Evolutionary conservation across 2,329 filamentous ascomycete genomes (phyloP).

Genomic region (Fusarium burgessii): DNA sequence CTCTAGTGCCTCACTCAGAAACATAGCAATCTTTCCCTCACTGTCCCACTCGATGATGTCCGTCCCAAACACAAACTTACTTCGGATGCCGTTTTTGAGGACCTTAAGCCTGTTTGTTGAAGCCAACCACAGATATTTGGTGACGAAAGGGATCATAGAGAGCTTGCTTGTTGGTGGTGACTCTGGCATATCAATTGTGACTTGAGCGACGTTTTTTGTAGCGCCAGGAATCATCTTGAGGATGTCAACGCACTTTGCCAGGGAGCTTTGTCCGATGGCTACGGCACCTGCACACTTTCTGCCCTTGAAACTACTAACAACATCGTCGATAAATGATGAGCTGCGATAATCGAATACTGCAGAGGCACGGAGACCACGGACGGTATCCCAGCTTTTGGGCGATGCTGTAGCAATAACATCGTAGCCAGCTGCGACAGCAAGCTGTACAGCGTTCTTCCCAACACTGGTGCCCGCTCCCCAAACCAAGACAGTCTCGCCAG

Average conservation of each 20-base stretch:
- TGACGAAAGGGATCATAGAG: slow-evolving; percentile 9
- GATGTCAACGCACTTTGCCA: slow-evolving; percentile 6
- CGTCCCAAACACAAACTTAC: slow-evolving; percentile 15
- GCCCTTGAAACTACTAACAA: not conserved
- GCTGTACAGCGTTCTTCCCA: not conserved
- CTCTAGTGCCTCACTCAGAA: not conserved
- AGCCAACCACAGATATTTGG: slow-evolving; percentile 9
- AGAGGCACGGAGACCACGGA: not conserved
- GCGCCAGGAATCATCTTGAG: not conserved
- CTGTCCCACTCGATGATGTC: slow-evolving; percentile 9
- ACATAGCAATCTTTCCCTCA: not conserved
- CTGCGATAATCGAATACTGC: slow-evolving; percentile 1
- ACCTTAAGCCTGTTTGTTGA: not conserved
- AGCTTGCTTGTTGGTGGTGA: not conserved
- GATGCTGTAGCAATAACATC: slow-evolving; percentile 1
- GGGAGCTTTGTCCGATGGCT: not conserved
- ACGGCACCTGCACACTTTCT: slow-evolving; percentile 2
- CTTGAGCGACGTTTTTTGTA: not conserved
- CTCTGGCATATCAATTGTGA: not conserved
- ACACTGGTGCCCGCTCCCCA: slow-evolving; percentile 16
- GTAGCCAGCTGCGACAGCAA: slow-evolving; percentile 6
- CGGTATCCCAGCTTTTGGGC: not conserved
- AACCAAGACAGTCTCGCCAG: not conserved
- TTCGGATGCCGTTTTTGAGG: not conserved
- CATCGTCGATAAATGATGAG: not conserved